phyloP scores from a whole-genome alignment of 106 monocot species.

The Platanthera zijinensis region DNA sequence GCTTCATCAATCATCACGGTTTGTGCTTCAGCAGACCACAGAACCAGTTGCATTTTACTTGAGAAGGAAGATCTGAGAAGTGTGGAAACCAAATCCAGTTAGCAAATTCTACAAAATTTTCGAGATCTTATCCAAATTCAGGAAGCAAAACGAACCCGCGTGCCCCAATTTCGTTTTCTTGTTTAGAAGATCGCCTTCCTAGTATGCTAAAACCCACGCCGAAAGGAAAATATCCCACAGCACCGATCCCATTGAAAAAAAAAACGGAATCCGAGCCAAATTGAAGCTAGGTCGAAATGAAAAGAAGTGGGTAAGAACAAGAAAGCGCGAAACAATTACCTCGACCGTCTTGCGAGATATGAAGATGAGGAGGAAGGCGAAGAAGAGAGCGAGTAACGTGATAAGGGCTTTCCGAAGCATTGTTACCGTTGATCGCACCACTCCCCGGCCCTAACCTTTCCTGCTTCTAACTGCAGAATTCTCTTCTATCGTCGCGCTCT shows the following conservation, averaged over 20 bases:
- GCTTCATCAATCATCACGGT: not conserved
- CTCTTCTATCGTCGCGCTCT: not conserved
- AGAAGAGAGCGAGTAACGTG: not conserved
- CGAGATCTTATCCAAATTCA: not conserved
- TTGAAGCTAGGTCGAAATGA: not conserved
- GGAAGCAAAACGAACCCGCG: not conserved
- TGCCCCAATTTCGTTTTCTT: not conserved
- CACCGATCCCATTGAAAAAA: not conserved
- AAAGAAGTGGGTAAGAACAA: not conserved
- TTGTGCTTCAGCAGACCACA: not conserved
- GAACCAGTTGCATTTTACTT: not conserved
- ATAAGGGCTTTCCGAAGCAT: conserved; percentile 9
- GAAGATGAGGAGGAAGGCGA: not conserved
- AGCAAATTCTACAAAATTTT: not conserved
- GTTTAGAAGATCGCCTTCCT: not conserved
- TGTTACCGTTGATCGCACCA: not conserved
- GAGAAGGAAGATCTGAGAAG: not conserved
- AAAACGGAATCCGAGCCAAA: not conserved
- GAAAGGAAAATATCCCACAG: not conserved
- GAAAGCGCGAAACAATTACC: not conserved
- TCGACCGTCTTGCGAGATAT: conserved; percentile 2
- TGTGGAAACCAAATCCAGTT: not conserved
- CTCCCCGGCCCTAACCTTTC: not conserved
- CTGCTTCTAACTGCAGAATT: not conserved
- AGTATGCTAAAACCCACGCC: not conserved